Conservation (phyloP, 768 basidiomycete species). For the Podaxis sp. region DNA sequence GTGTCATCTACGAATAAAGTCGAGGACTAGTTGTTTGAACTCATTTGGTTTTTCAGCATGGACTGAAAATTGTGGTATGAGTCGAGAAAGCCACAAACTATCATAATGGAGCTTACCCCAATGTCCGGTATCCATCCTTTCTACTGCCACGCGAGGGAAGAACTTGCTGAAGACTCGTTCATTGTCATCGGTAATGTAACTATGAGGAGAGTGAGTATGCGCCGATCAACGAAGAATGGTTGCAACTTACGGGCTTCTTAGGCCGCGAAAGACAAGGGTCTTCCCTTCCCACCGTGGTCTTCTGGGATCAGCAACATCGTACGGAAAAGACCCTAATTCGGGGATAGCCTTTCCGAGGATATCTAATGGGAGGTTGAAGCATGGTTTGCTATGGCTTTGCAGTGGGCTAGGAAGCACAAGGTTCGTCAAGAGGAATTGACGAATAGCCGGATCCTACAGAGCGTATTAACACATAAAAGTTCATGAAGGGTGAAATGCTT, state of each 20-base stretch:
- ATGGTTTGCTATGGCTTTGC: constrained; percentile 30
- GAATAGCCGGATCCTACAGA: constrained; percentile 63
- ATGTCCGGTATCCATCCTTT: constrained; percentile 71
- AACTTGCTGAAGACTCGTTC: constrained; percentile 54
- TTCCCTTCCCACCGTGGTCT: constrained; percentile 52
- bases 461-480: background rate
- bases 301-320: constrained; percentile 35
- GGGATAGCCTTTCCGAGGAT: constrained; percentile 58
- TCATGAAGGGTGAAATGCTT: constrained; percentile 14
- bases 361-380: constrained; percentile 71
- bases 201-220: constrained; percentile 17
- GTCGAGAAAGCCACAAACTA: background rate
- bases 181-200: constrained; percentile 75
- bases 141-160: constrained; percentile 67
- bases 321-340: constrained; percentile 79
- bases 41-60: constrained; percentile 77
- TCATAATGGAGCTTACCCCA: constrained; percentile 58
- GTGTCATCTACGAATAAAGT: constrained; percentile 20
- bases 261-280: constrained; percentile 74
- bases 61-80: constrained; percentile 35
- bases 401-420: constrained; percentile 37
- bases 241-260: constrained; percentile 59
- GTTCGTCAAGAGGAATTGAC: constrained; percentile 87
- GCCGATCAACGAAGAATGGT: background rate
- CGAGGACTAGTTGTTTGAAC: constrained; percentile 38